These are phyloP conservation scores for Olyra latifolia DNA, from an alignment of 176 grass and related monocot species.

Conservation along the genomic window DNA sequence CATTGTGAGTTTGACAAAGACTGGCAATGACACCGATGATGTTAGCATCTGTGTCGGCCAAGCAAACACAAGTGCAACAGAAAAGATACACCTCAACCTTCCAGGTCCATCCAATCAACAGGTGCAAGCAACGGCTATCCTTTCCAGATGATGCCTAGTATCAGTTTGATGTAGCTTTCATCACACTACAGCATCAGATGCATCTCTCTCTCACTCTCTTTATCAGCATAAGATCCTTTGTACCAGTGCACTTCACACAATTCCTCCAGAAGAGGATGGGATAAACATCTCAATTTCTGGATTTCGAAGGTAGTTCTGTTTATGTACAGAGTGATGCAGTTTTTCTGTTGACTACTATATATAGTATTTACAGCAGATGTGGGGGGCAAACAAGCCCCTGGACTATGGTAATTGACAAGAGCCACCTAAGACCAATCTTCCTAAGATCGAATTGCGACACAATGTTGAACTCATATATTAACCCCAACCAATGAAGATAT, in stretches of 20 bases:
- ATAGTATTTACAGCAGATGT: conserved; percentile 31
- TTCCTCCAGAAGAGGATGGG: neutral
- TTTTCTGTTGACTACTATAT: neutral
- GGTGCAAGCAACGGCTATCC: neutral
- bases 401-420: neutral
- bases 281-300: neutral
- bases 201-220: neutral
- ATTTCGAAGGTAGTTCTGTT: conserved; percentile 17
- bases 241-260: neutral
- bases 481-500: conserved; percentile 29
- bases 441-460: neutral
- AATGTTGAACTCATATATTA: neutral
- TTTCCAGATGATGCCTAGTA: neutral
- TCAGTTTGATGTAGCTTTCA: conserved; percentile 4
- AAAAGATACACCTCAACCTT: neutral
- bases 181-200: neutral
- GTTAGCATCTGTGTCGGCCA: neutral
- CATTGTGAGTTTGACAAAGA: neutral
- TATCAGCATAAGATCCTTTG: neutral
- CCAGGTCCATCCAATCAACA: neutral
- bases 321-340: conserved; percentile 42
- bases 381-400: conserved; percentile 17
- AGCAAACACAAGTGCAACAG: neutral
- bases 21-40: neutral
- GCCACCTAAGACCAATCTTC: neutral